Evolutionary conservation across 345 rosid genomes (phyloP), one percentile per base, ranked within the genome.

Genomic region (Hirschfeldia incana): DNA sequence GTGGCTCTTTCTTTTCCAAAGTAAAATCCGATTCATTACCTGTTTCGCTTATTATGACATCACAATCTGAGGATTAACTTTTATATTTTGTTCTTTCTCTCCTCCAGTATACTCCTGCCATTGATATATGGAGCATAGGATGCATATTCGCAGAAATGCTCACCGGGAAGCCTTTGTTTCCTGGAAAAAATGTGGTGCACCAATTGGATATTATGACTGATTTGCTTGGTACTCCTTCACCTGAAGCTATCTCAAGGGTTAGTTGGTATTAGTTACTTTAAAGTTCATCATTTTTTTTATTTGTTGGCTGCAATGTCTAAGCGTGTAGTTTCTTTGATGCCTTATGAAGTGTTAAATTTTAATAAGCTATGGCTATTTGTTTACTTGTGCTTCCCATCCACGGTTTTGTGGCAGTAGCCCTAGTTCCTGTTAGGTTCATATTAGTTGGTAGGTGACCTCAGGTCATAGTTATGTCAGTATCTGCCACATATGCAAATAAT

Each of bases 111-210:
- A 94, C 98, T 30, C 98, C 98, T 46, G 97, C 94, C 4, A 91
- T 94, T 80, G 98, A 94, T 84, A 91, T 89, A 53, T 94, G 98
- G 98, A 94, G 98, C 89, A 87, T 94, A 84, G 98, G 98, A 82
- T 94, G 98, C 84, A 94, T 93, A 83, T 94, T 94, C 81, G 98
- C 98, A 13, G 98, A 94, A 85, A 87, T 93, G 97, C 98, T 94
- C 76, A 83, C 92, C 4, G 98, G 98, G 71, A 91, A 86, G 82
- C 98, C 98, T 6, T 76, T 94, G 66, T 94, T 94, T 85, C 98
- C 98, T 66, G 97, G 98, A 73, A 91, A 89, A 85, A 94, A 94
- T 72, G 97, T 94, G 84, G 98, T 89, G 81, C 98, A 94, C 78
- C 97, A 94, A 37, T 84, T 94, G 83, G 98, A 94, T 89, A 92